A percentile compares a stretch with the other conserved stretches of the same genome.
Evolutionary conservation across 306 rosid species (phyloP).

Genomic region (Begonia fuchsioides): DNA sequence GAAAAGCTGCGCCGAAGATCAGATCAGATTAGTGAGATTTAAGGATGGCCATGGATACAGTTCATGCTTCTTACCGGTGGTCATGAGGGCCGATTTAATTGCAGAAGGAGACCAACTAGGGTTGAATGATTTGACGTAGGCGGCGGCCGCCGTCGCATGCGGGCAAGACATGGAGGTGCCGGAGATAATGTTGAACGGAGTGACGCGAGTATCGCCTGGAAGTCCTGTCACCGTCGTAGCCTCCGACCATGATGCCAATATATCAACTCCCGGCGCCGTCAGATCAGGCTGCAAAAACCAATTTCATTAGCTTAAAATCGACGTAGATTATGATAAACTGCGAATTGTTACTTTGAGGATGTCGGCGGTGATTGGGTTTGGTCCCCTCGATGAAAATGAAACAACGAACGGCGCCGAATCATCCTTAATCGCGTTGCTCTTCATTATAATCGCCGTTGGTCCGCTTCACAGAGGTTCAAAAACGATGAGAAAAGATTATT

Average conservation of each 20-base stretch:
- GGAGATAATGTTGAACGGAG: conserved; percentile 14
- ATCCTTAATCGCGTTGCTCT: conserved; percentile 11
- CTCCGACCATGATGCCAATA: conserved; percentile 19
- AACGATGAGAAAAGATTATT: too few relatives aligned
- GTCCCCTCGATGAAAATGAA: conserved; percentile 25
- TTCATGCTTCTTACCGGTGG: conserved; percentile 8
- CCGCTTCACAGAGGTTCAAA: background rate
- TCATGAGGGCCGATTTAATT: conserved; percentile 23
- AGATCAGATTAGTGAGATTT: background rate
- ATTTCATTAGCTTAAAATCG: background rate
- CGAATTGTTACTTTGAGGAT: conserved; percentile 12
- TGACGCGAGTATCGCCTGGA: conserved; percentile 3
- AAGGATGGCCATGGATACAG: background rate
- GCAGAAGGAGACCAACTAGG: conserved; percentile 30
- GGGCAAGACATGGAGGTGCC: conserved; percentile 34
- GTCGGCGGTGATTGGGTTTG: conserved; percentile 9
- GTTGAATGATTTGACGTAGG: conserved; percentile 20
- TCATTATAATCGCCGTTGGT: conserved; percentile 10
- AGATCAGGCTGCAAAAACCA: conserved; percentile 15
- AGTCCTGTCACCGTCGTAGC: conserved; percentile 2
- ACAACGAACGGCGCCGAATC: conserved; percentile 14
- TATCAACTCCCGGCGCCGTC: conserved; percentile 21
- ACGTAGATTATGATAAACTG: too few relatives aligned
- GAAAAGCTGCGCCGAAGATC: conserved; percentile 10
- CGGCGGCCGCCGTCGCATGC: conserved; percentile 18